A percentile compares a stretch with the other conserved stretches of the same genome.
These are phyloP conservation scores for Fusarium sp. DNA, from an alignment of 2,329 filamentous ascomycete genomes.

Conservation along the genomic window DNA sequence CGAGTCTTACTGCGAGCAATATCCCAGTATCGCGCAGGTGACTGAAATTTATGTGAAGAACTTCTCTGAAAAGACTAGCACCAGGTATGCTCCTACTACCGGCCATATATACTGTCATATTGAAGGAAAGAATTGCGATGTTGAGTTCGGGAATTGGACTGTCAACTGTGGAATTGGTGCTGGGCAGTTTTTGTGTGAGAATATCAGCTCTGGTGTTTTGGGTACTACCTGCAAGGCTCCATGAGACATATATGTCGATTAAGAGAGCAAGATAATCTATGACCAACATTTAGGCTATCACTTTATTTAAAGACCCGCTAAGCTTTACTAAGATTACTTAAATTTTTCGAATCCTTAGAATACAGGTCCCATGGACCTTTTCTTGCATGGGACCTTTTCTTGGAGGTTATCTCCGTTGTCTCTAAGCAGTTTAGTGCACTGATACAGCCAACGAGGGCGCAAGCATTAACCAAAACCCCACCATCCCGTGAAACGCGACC, in stretches of 20 bases:
- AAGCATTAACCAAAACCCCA: not conserved
- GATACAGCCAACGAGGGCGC: not conserved
- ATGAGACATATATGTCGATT: not conserved
- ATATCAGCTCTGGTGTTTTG: not conserved
- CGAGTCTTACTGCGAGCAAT: not conserved
- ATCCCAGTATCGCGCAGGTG: not conserved
- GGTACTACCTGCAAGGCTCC: not conserved
- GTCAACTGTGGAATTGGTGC: not conserved
- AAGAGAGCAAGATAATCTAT: accelerated
- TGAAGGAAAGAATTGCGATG: not conserved
- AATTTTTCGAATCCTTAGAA: accelerated
- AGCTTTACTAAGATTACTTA: accelerated
- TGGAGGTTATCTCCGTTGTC: not conserved
- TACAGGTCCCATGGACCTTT: not conserved
- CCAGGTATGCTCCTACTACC: not conserved
- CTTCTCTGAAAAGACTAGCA: not conserved
- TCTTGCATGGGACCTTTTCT: too few species aligned
- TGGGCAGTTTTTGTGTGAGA: not conserved
- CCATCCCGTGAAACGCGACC: not conserved
- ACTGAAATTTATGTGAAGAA: not conserved
- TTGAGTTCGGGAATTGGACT: not conserved
- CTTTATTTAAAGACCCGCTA: accelerated
- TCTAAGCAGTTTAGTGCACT: not conserved
- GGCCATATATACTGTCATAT: not conserved
- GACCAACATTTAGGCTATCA: accelerated